Evolutionary conservation across 129 eudicot genomes (phyloP), one percentile per base, ranked within the genome.

Genomic region (Deinandra increscens): DNA sequence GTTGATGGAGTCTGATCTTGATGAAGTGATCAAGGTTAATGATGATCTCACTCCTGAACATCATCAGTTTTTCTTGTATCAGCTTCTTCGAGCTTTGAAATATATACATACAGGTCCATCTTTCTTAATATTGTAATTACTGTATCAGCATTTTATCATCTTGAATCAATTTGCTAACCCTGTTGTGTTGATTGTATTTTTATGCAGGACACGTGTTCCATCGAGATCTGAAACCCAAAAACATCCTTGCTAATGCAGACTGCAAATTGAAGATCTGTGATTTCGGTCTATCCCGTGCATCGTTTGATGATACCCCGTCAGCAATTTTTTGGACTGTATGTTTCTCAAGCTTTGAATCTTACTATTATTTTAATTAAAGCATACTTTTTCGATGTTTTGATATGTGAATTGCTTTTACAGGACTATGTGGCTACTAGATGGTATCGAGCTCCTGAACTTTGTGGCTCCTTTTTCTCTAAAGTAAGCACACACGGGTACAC

Each of bases 391-490:
- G 58, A 46, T 54, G 10, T 44, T 56, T 54, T 71, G 38, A 33
- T 62, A 36, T 64, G 67, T 77, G 60, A 58, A 46, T 55, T 0
- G 34, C 29, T 36, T 36, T 3, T 39, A 9, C 58, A 90, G 97
- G 97, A 90, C 77, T 90, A 90, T 63, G 95, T 90, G 70, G 97
- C 97, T 46, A 90, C 97, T 69, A 79, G 97, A 77, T 90, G 97
- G 97, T 90, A 90, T 79, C 97, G 97, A 54, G 97, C 97, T 81
- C 97, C 97, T 79, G 97, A 90, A 79, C 97, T 90, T 60, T 90
- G 97, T 75, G 97, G 97, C 39, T 90, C 97, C 9, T 90, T 90
- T 76, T 87, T 87, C 83, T 90, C 97, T 60, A 90, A 87, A 75
- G 97, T 90, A 79, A 81, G 91, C 81, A 36, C 4, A 44, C 17